Conservation (phyloP, 2,329 filamentous ascomycete species). For the Aspergillus ochraceus region DNA sequence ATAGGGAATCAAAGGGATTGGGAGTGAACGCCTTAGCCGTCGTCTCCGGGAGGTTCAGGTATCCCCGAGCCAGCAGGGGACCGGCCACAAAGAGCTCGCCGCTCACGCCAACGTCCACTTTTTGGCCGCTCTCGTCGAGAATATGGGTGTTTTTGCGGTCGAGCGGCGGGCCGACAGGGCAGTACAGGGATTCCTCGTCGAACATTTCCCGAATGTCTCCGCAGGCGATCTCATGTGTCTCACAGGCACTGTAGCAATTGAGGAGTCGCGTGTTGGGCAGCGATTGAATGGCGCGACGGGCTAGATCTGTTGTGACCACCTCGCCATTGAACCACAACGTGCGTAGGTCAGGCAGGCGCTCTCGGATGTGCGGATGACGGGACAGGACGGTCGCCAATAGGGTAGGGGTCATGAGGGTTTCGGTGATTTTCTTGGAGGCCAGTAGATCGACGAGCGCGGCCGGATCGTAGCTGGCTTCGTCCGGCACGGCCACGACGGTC, state of each 20-base stretch:
- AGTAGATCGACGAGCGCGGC: constrained; percentile 71
- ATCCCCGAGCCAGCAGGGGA: constrained; percentile 70
- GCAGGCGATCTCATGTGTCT: constrained; percentile 78
- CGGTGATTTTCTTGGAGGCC: constrained; percentile 65
- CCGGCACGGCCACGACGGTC: constrained; percentile 72
- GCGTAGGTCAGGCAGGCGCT: constrained; percentile 63
- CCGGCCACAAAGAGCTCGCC: constrained; percentile 78
- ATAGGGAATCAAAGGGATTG: constrained; percentile 61
- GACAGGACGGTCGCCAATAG: constrained; percentile 72
- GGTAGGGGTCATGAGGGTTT: constrained; percentile 82
- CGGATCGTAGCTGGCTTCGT: constrained; percentile 76
- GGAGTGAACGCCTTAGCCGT: constrained; percentile 70
- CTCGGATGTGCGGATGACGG: constrained; percentile 65
- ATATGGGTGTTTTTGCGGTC: constrained; percentile 71
- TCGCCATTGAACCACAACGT: constrained; percentile 81
- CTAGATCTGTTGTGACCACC: constrained; percentile 76
- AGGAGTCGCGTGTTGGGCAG: constrained; percentile 69
- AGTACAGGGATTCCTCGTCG: constrained; percentile 64
- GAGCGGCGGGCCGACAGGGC: constrained; percentile 71
- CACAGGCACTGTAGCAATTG: constrained; percentile 80
- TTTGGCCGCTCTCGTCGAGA: constrained; percentile 66
- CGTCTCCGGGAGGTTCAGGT: constrained; percentile 76
- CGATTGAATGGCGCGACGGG: constrained; percentile 65
- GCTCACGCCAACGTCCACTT: constrained; percentile 60
- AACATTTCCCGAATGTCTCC: constrained; percentile 72